phyloP scores from a whole-genome alignment of 2,329 filamentous ascomycete species.

The Mycosphaerella sp. region DNA sequence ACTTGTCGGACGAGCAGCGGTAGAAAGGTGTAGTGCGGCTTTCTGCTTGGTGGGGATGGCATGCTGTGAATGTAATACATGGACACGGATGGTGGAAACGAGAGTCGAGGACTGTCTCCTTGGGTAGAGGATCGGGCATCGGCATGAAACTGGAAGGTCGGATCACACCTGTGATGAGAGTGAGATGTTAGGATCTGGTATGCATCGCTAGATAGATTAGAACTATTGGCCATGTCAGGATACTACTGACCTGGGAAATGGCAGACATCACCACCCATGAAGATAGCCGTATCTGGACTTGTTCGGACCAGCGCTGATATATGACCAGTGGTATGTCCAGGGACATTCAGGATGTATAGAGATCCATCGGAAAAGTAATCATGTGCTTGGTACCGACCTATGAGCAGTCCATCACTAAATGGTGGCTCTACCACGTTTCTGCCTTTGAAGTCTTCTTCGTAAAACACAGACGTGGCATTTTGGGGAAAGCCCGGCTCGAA shows the following conservation, averaged over 20 bases:
- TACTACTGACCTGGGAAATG: slow-evolving; percentile 18
- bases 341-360: slow-evolving; percentile 39
- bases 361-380: slow-evolving; percentile 41
- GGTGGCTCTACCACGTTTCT: slow-evolving; percentile 19
- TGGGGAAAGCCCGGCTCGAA: slow-evolving; percentile 46
- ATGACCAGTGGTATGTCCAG: slow-evolving; percentile 23
- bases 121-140: slow-evolving; percentile 17
- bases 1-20: slow-evolving; percentile 15
- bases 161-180: slow-evolving; percentile 13
- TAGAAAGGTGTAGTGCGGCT: slow-evolving; percentile 18
- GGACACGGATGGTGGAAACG: slow-evolving; percentile 18
- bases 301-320: slow-evolving; percentile 24
- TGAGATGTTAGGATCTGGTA: not conserved
- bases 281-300: slow-evolving; percentile 22
- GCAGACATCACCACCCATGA: slow-evolving; percentile 25
- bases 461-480: slow-evolving; percentile 14
- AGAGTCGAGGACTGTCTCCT: slow-evolving; percentile 16
- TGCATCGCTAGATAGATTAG: not conserved
- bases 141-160: slow-evolving; percentile 19
- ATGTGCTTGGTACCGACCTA: slow-evolving; percentile 39
- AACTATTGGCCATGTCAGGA: not conserved
- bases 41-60: slow-evolving; percentile 17
- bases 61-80: slow-evolving; percentile 21
- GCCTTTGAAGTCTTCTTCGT: slow-evolving; percentile 20
- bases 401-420: slow-evolving; percentile 27